Percentiles rank a stretch among this genome's conserved stretches.
These are phyloP conservation scores for Cutaneotrichosporon cavernicola DNA, from an alignment of 1,284 basidiomycete genomes.

Conservation along the genomic window DNA sequence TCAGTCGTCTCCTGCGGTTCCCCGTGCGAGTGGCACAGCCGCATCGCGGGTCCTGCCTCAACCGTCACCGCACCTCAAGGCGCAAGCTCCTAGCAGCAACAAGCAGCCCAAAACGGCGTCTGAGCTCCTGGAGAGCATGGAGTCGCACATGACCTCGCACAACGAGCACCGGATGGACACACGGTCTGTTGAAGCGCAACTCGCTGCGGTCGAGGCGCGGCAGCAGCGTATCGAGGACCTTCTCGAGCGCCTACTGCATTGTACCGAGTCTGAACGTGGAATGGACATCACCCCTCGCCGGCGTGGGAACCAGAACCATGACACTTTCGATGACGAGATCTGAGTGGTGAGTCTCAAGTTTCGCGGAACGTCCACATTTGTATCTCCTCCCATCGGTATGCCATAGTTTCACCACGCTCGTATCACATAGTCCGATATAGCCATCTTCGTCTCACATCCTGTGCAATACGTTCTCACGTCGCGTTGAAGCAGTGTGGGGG, in stretches of 20 bases:
- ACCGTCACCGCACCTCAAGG: conserved; percentile 6
- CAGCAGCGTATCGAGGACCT: conserved; percentile 49
- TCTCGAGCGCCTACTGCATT: conserved; percentile 22
- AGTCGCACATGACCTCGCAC: conserved; percentile 10
- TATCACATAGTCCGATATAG: too few species aligned
- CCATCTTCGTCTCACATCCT: too few species aligned
- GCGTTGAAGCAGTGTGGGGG: too few species aligned
- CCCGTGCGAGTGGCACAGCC: background rate
- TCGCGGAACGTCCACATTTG: background rate
- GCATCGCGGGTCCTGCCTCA: background rate
- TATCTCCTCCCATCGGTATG: background rate
- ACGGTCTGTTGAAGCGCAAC: conserved; percentile 20
- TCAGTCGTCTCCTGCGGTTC: conserved; percentile 4
- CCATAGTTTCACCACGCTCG: background rate
- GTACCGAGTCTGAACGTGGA: conserved; percentile 6
- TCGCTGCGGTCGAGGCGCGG: conserved; percentile 43
- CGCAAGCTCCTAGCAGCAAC: background rate
- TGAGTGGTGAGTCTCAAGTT: background rate
- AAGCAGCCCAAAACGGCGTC: conserved; percentile 21
- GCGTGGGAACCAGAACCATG: conserved; percentile 1
- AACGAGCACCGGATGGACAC: conserved; percentile 2
- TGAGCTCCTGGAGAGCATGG: conserved; percentile 24
- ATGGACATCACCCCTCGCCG: conserved; percentile 5
- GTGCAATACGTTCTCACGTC: too few species aligned
- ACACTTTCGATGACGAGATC: conserved; percentile 10